These are phyloP conservation scores for Fusarium devonianum DNA, from an alignment of 2,329 filamentous ascomycete genomes.

Conservation along the genomic window DNA sequence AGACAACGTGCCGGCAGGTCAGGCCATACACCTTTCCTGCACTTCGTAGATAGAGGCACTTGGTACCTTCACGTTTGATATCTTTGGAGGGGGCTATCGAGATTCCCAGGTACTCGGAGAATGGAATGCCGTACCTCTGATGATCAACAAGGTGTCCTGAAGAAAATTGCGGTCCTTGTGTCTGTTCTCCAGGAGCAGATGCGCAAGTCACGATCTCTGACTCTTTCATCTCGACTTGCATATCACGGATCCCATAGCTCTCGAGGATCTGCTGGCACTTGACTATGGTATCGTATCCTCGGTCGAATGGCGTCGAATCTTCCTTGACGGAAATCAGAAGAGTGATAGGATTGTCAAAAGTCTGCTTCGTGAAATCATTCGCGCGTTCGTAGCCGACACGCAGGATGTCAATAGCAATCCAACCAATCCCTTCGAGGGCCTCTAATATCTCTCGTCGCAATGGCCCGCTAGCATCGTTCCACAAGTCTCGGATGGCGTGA, in stretches of 20 bases:
- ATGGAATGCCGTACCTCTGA: background rate
- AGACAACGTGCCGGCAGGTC: slow-evolving; percentile 15
- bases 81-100: slow-evolving; percentile 15
- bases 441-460: slow-evolving; percentile 4
- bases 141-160: background rate
- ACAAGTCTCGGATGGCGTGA: slow-evolving; percentile 2
- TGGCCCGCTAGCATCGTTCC: slow-evolving; percentile 3
- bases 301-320: background rate
- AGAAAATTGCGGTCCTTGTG: background rate
- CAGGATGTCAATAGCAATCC: slow-evolving; percentile 9
- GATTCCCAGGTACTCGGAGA: background rate
- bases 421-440: background rate
- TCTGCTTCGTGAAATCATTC: background rate
- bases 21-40: slow-evolving; percentile 25
- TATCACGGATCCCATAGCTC: background rate
- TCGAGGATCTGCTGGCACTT: slow-evolving; percentile 3
- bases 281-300: background rate
- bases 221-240: slow-evolving; percentile 14
- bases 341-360: background rate
- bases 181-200: background rate
- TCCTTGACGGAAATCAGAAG: slow-evolving; percentile 11
- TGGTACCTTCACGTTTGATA: slow-evolving; percentile 27
- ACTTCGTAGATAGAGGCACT: background rate
- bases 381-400: slow-evolving; percentile 1
- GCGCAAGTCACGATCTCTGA: background rate